Evolutionary conservation across 2,329 filamentous ascomycete species (phyloP).

Genomic region (Alternaria novae-zelandiae): DNA sequence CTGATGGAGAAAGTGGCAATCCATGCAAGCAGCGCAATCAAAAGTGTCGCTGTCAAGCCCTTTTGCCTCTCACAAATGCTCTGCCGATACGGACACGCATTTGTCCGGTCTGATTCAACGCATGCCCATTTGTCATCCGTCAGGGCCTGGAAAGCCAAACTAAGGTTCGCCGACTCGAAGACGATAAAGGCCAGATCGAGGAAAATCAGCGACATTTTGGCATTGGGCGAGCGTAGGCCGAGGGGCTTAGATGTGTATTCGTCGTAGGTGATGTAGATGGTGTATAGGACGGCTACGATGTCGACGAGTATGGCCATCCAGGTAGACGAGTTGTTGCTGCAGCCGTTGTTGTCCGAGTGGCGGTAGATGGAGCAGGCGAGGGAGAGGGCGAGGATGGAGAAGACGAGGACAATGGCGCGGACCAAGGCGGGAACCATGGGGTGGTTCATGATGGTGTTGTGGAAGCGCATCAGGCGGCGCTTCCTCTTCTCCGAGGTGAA

Average conservation of each 20-base stretch:
- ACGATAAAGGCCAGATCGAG: conserved; percentile 96
- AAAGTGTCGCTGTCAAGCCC: conserved; percentile 77
- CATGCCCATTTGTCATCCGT: conserved; percentile 66
- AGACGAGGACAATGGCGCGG: conserved; percentile 80
- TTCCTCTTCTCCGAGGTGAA: conserved; percentile 57
- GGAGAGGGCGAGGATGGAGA: conserved; percentile 81
- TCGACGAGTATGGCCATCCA: conserved; percentile 91
- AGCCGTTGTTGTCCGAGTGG: conserved; percentile 44
- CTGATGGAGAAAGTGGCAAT: conserved; percentile 87
- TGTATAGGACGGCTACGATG: conserved; percentile 85
- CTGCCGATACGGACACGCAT: conserved; percentile 37
- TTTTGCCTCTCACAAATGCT: conserved; percentile 68
- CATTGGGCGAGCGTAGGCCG: conserved; percentile 79
- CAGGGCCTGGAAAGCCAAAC: conserved; percentile 85
- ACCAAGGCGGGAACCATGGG: conserved; percentile 86
- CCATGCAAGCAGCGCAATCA: conserved; percentile 88
- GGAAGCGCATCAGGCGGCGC: conserved; percentile 65
- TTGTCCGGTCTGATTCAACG: conserved; percentile 21
- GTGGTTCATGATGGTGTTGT: conserved; percentile 75
- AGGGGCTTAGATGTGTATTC: conserved; percentile 95
- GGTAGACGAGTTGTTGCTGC: conserved; percentile 66
- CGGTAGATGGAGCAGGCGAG: conserved; percentile 78
- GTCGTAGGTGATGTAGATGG: conserved; percentile 92
- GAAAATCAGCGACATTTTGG: conserved; percentile 88
- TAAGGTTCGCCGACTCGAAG: conserved; percentile 92